phyloP scores from a whole-genome alignment of 1,284 basidiomycete species.

The Cutaneotrichosporon cavernicola region DNA sequence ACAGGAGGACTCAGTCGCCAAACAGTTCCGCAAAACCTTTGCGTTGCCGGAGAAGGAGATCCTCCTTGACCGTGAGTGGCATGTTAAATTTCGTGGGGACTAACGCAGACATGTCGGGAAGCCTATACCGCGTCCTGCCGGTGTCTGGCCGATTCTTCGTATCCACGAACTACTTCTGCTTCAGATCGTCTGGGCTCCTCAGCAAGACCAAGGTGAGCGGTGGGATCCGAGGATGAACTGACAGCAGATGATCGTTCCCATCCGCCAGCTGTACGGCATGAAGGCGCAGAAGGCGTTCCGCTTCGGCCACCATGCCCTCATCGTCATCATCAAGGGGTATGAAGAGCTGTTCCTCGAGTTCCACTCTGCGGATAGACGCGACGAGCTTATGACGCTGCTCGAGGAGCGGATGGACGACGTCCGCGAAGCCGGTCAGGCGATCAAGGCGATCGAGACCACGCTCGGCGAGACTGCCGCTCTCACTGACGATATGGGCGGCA shows the following conservation, averaged over 20 bases:
- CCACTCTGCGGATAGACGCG: constrained; percentile 69
- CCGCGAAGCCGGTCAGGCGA: constrained; percentile 39
- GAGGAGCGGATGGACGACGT: constrained; percentile 73
- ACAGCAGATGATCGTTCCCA: constrained; percentile 84
- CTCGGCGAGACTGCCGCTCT: not conserved
- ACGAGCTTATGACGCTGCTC: constrained; percentile 70
- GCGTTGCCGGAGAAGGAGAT: constrained; percentile 81
- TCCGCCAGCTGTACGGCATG: constrained; percentile 77
- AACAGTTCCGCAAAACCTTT: constrained; percentile 70
- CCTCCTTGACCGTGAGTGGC: constrained; percentile 74
- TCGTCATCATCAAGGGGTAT: constrained; percentile 87
- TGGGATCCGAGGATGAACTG: not conserved
- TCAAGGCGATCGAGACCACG: not conserved
- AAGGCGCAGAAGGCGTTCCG: constrained; percentile 84
- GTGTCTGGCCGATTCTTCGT: constrained; percentile 82
- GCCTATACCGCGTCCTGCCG: constrained; percentile 79
- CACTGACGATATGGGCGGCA: constrained; percentile 8
- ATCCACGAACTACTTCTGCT: constrained; percentile 83
- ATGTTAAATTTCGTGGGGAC: not conserved
- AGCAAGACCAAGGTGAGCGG: constrained; percentile 70
- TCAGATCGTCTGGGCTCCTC: constrained; percentile 75
- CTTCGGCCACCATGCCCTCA: constrained; percentile 82
- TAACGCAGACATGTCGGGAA: constrained; percentile 75
- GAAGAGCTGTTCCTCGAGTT: constrained; percentile 98
- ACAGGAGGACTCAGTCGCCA: constrained; percentile 29